Conservation (phyloP, 805 yeast genomes). For the Candida ovalis region DNA sequence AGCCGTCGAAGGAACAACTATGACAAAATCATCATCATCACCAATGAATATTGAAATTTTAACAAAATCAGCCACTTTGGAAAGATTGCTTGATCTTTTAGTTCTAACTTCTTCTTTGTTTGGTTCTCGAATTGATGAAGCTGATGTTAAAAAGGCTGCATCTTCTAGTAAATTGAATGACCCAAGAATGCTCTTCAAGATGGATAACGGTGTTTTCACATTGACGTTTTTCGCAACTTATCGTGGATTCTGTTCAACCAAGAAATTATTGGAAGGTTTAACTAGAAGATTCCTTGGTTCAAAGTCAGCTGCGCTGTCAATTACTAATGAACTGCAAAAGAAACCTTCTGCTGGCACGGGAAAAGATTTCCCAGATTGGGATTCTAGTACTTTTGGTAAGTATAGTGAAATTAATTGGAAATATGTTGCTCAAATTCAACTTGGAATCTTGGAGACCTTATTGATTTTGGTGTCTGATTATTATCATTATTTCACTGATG, state of each 20-base stretch:
- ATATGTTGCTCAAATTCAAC: conserved; percentile 70
- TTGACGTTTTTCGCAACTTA: conserved; percentile 68
- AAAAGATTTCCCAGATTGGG: conserved; percentile 53
- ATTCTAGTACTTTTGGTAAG: conserved; percentile 34
- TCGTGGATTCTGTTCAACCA: conserved; percentile 61
- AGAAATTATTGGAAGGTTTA: conserved; percentile 47
- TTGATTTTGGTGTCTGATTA: conserved; percentile 67
- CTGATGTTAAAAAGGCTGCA: conserved; percentile 37
- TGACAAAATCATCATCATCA: background rate
- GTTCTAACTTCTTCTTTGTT: conserved; percentile 68
- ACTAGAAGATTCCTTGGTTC: conserved; percentile 59
- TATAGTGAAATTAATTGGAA: conserved; percentile 52
- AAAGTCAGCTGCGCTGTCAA: conserved; percentile 54
- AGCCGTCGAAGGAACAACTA: background rate
- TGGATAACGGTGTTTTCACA: conserved; percentile 64
- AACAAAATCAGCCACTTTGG: conserved; percentile 65
- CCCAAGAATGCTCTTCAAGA: conserved; percentile 35
- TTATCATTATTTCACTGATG: conserved; percentile 72
- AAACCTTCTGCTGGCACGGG: background rate
- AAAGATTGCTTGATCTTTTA: conserved; percentile 72
- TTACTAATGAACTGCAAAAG: conserved; percentile 27
- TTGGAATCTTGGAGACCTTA: conserved; percentile 76
- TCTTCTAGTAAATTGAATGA: background rate
- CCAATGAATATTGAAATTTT: conserved; percentile 23
- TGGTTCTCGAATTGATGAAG: conserved; percentile 36